Evolutionary conservation across 2,329 filamentous ascomycete genomes (phyloP), one percentile per base, ranked within the genome.

Genomic region (Sporothrix brasiliensis): DNA sequence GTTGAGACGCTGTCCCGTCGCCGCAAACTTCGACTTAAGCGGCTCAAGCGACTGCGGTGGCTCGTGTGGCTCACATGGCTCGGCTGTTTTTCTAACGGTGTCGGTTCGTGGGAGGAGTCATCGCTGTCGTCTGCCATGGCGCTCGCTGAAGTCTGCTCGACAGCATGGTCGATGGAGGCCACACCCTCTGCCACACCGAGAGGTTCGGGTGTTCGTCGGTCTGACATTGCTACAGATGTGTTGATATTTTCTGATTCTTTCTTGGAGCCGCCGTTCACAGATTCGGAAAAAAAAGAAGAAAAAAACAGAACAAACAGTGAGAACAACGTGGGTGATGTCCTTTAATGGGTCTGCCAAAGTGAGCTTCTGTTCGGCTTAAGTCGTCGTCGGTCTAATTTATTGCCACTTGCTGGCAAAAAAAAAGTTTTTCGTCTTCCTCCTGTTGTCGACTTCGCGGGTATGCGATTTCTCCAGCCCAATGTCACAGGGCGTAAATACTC

Each of bases 1-100:
- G 72, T 68, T 34, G 53, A 69, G 14, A 6, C 5, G 53, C 70
- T 72, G 54, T 58, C 50, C n/a, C 68, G 70, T 47, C 61, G 65
- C 14, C 67, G 50, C 21, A 24, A 63, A 21, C 34, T 67, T 34
- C 67, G 53, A 27, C 60, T 68, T 27, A 60, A 11, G 21, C 39
- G 58, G 7, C 58, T 60, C 41, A 69, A 21, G 49, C 65, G 65
- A 39, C 63, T 49, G 27, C 19, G 56, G 53, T 58, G 65, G 66
- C 60, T 69, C 39, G 41, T 24, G 13, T 68, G 63, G 68, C 61
- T 68, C 14, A 52, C 49, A 39, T 65, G 53, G 54, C 66, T 72
- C 44, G 65, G 49, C 10, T 44, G 10, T 39, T 69, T 69, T 27
- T 61, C 34, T n/a, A 69, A 47, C 14, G 27, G 68, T 3, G 71